Evolutionary conservation across 441 rosid species (phyloP).

Genomic region (Populus hybrid): DNA sequence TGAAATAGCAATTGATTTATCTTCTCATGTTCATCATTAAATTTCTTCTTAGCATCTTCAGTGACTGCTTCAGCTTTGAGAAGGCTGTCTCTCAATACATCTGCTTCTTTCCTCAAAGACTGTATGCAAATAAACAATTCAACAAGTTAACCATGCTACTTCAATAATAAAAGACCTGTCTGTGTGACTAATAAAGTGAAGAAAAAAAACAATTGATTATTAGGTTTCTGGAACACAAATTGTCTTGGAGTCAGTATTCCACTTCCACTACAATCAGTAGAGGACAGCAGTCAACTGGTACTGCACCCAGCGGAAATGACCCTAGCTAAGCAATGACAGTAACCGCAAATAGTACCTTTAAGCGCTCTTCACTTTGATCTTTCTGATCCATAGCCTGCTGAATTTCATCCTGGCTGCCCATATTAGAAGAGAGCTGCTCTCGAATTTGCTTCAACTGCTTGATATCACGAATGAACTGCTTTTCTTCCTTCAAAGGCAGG

Average conservation of each 20-base stretch:
- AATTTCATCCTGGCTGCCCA: slow-evolving; percentile 59
- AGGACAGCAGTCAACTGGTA: not conserved
- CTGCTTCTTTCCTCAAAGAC: slow-evolving; percentile 69
- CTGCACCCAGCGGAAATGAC: not conserved
- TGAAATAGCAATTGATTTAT: slow-evolving; percentile 39
- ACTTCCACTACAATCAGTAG: not conserved
- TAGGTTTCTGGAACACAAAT: not conserved
- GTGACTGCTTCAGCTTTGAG: slow-evolving; percentile 54
- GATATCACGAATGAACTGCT: slow-evolving; percentile 64
- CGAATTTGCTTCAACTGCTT: slow-evolving; percentile 62
- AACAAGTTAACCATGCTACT: slow-evolving; percentile 4
- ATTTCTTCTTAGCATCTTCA: slow-evolving; percentile 51
- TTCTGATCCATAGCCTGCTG: slow-evolving; percentile 56
- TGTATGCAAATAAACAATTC: slow-evolving; percentile 28
- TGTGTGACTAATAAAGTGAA: not conserved
- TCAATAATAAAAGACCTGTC: not conserved
- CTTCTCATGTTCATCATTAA: slow-evolving; percentile 43
- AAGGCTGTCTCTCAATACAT: slow-evolving; percentile 48
- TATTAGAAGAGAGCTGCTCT: slow-evolving; percentile 46
- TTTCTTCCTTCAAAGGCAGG: slow-evolving; percentile 72
- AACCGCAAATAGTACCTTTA: slow-evolving; percentile 48
- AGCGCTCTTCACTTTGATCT: slow-evolving; percentile 59
- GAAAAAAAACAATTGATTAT: not conserved
- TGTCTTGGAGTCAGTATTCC: not conserved
- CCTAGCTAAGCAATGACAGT: not conserved